A percentile compares a stretch with the other conserved stretches of the same genome.
phyloP scores from a whole-genome alignment of 2,329 filamentous ascomycete genomes.

The Aschersonia sp. region DNA sequence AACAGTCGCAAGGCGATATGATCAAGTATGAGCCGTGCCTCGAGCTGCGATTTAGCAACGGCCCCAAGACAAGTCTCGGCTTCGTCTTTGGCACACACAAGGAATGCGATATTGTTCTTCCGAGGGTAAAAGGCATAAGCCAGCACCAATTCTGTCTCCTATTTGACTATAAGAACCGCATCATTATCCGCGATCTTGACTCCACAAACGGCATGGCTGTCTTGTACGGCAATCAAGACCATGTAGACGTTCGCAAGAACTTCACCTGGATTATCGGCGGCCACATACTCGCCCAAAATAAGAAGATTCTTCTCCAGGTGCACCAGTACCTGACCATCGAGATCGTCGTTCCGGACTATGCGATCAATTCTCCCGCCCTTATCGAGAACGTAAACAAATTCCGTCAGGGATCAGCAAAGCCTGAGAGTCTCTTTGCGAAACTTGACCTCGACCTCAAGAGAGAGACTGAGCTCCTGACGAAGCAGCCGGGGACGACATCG shows the following conservation, averaged over 20 bases:
- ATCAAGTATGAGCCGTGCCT: not conserved
- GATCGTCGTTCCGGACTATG: not conserved
- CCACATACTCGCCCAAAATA: not conserved
- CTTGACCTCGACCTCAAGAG: not conserved
- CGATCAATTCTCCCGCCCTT: not conserved
- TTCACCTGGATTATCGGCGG: not conserved
- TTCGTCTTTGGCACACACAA: not conserved
- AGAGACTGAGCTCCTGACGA: not conserved
- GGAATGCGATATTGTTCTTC: not conserved
- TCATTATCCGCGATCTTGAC: not conserved
- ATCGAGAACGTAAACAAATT: not conserved
- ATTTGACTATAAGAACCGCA: not conserved
- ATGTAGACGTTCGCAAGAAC: not conserved
- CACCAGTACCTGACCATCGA: not conserved
- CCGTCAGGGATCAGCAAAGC: not conserved
- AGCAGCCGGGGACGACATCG: not conserved
- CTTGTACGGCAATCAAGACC: not conserved
- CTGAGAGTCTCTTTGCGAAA: not conserved
- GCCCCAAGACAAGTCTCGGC: not conserved
- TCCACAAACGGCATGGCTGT: not conserved
- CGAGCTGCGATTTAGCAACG: not conserved
- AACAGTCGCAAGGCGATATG: not conserved
- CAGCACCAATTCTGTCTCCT: not conserved
- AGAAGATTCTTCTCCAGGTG: not conserved
- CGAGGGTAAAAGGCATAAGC: not conserved